Evolutionary conservation across 192 early-diverging fungal genomes (phyloP).

Genomic region (Physocladia obscura): DNA sequence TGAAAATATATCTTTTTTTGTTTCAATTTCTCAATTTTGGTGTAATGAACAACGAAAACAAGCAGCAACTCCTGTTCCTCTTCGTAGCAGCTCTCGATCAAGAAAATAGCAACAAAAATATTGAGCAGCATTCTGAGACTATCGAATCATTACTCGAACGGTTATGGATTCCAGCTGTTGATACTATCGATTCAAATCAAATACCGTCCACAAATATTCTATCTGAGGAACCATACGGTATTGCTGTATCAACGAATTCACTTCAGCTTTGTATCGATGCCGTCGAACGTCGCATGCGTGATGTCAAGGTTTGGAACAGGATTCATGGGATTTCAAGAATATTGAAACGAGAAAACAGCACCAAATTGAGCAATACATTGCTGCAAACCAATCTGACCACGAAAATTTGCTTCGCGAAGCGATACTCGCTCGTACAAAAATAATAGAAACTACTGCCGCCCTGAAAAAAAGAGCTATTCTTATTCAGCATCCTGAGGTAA

Average conservation of each 20-base stretch:
- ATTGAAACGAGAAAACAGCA: background rate
- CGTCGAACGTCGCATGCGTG: conserved; percentile 1
- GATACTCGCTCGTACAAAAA: background rate
- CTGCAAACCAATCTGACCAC: conserved; percentile 1
- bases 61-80: background rate
- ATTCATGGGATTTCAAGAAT: too few relatives aligned
- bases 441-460: background rate
- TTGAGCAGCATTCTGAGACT: background rate
- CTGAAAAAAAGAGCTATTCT: background rate
- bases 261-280: conserved; percentile 3
- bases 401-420: background rate
- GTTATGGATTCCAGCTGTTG: too few relatives aligned
- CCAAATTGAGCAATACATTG: background rate
- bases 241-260: too few relatives aligned
- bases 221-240: too few relatives aligned
- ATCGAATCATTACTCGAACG: background rate
- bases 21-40: background rate
- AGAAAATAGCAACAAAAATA: background rate
- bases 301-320: background rate
- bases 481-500: conserved; percentile 6
- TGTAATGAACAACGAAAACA: background rate
- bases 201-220: too few relatives aligned
- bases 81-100: background rate
- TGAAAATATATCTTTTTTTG: background rate
- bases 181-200: too few relatives aligned